Conservation (phyloP, 129 eudicot genomes). For the Logfia minima region DNA sequence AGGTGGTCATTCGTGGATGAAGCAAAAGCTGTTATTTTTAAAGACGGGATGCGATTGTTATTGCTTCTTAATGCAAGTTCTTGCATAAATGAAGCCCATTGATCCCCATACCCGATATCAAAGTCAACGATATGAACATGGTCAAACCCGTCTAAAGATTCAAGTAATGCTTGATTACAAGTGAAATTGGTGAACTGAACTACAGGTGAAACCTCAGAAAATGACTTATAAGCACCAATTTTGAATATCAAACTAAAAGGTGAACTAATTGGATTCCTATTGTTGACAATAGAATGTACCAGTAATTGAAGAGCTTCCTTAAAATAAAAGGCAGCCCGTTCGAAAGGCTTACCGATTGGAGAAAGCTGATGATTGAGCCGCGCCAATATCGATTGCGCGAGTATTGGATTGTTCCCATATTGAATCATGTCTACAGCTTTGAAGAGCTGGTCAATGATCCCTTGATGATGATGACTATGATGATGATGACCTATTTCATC, state of each 20-base stretch:
- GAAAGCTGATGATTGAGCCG: slow-evolving; percentile 99
- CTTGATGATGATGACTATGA: slow-evolving; percentile 30
- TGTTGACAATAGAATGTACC: slow-evolving; percentile 41
- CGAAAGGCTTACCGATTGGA: slow-evolving; percentile 77
- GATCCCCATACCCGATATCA: slow-evolving; percentile 75
- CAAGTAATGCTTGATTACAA: slow-evolving; percentile 72
- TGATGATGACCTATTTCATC: slow-evolving; percentile 26
- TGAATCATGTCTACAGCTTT: slow-evolving; percentile 66
- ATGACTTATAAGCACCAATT: slow-evolving; percentile 71
- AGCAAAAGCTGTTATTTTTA: slow-evolving; percentile 69
- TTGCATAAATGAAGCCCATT: slow-evolving; percentile 86
- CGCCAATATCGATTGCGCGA: slow-evolving; percentile 99
- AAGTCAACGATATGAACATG: slow-evolving; percentile 62
- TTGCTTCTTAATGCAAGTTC: slow-evolving; percentile 58
- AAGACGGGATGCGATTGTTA: slow-evolving; percentile 37
- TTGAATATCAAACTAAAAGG: slow-evolving; percentile 57
- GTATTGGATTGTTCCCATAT: slow-evolving; percentile 46
- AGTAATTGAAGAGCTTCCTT: slow-evolving; percentile 73
- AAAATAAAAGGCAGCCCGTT: slow-evolving; percentile 77
- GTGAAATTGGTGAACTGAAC: slow-evolving; percentile 67
- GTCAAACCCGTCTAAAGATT: slow-evolving; percentile 50
- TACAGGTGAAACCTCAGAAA: slow-evolving; percentile 71
- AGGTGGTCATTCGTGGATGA: slow-evolving; percentile 57
- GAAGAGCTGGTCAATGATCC: slow-evolving; percentile 55
- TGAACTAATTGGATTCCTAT: slow-evolving; percentile 38